These are phyloP conservation scores for Citrullus amarus DNA, from an alignment of 306 rosid species.

Conservation along the genomic window DNA sequence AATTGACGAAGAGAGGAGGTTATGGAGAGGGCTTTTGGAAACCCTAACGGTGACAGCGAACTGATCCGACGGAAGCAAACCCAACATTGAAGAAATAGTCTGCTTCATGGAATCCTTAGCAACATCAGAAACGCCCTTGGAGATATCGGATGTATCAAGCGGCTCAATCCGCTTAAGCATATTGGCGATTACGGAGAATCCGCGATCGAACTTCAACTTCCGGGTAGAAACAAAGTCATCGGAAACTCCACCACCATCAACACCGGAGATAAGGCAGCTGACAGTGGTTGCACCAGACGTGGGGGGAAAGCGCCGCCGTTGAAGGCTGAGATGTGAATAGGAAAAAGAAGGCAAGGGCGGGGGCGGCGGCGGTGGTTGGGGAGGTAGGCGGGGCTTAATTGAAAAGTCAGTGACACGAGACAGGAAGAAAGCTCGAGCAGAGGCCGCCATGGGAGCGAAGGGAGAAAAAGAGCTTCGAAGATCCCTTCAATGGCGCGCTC, in stretches of 20 bases:
- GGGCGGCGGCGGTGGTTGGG: constrained; percentile 24
- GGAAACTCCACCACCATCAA: constrained; percentile 63
- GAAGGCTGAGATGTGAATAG: constrained; percentile 1
- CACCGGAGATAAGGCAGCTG: constrained; percentile 47
- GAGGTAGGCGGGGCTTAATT: constrained; percentile 28
- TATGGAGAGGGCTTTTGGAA: constrained; percentile 54
- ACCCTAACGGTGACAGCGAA: constrained; percentile 60
- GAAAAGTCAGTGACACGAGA: constrained; percentile 44
- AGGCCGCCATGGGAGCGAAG: constrained; percentile 42
- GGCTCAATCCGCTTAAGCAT: constrained; percentile 81
- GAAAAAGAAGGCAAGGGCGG: constrained; percentile 6
- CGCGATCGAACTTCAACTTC: constrained; percentile 52
- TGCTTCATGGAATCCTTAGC: constrained; percentile 90
- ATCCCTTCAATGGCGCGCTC: constrained; percentile 4
- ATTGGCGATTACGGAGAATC: constrained; percentile 74
- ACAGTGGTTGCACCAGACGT: constrained; percentile 9
- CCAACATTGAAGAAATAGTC: constrained; percentile 92
- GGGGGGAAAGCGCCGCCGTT: constrained; percentile 13
- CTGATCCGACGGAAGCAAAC: constrained; percentile 80
- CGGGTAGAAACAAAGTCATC: constrained; percentile 84
- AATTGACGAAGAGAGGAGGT: constrained; percentile 70
- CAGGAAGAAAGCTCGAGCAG: constrained; percentile 47
- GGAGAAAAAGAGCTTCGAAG: not conserved
- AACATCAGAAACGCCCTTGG: constrained; percentile 68
- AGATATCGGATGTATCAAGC: constrained; percentile 64